These are phyloP conservation scores for Royoungia palumana DNA, from an alignment of 768 basidiomycete species.

Conservation along the genomic window DNA sequence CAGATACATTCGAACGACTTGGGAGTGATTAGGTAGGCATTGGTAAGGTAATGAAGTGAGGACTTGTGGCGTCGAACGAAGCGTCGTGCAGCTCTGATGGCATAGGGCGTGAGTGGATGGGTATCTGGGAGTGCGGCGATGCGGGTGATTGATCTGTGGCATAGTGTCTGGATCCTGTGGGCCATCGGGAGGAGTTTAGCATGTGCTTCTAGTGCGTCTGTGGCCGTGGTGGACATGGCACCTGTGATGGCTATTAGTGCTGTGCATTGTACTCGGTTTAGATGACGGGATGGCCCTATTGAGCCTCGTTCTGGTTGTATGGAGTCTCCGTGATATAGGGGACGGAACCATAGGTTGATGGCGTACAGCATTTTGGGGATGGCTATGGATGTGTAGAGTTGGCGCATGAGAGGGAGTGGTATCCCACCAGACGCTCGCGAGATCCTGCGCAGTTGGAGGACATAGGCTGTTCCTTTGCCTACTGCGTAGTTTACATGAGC, in stretches of 20 bases:
- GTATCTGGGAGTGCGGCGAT: background rate
- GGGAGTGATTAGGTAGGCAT: background rate
- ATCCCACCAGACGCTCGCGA: slow-evolving; percentile 15
- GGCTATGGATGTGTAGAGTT: slow-evolving; percentile 25
- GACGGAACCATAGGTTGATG: slow-evolving; percentile 22
- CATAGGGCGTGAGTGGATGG: too few relatives aligned
- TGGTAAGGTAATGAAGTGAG: background rate
- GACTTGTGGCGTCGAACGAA: background rate
- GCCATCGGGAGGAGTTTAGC: background rate
- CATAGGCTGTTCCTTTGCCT: background rate
- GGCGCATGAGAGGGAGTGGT: slow-evolving; percentile 4
- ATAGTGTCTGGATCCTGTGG: background rate
- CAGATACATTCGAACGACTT: background rate
- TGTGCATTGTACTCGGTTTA: background rate
- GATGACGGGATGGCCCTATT: background rate
- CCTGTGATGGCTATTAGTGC: background rate
- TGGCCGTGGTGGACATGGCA: background rate
- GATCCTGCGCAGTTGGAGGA: background rate
- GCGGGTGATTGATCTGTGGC: background rate
- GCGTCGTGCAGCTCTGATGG: too few relatives aligned
- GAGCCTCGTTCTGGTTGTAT: background rate
- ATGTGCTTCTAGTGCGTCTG: background rate
- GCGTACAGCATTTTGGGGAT: too few relatives aligned
- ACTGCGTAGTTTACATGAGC: background rate
- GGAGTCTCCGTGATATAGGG: background rate